Evolutionary conservation across 495 filamentous ascomycete genomes (phyloP), one percentile per base, ranked within the genome.

Genomic region (Neurospora sp.): DNA sequence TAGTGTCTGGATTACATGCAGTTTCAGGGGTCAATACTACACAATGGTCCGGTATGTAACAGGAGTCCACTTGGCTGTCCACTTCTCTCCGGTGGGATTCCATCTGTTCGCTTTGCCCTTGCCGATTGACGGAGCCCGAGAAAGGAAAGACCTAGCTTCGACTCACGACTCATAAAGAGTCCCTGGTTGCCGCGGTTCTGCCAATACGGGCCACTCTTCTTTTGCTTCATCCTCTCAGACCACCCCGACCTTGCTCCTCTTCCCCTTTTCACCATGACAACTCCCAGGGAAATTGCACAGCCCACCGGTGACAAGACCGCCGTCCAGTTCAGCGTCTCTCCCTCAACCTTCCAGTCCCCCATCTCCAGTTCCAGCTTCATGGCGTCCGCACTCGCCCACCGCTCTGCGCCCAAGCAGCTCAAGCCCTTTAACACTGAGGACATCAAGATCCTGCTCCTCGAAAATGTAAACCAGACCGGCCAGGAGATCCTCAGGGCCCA

Each of bases 391-490:
- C 74, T 81, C n/a, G 71, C 73, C 17, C 70, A 65, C 70, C 69
- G 74, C 38, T 69, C 73, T 40, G 75, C 73, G 22, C 84, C 89
- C 22, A 97, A 97, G 82, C 93, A 91, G 70, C 83, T 98, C 76
- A 98, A 98, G 83, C 96, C 96, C 27, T 99, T 99, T 82, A 90
- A 93, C 74, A 96, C 94, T 6, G 88, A 93, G 78, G 95, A 98
- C 77, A 92, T 99, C 81, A 98, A 97, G 84, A 97, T 99, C 45
- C 84, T 99, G 72, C 86, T 99, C 8, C 84, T 99, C 35, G 96
- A 99, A 82, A 98, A 98, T 83, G 91, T 99, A 72, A 98, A 98
- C 80, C 86, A 93, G 82, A 94, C 93, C 27, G 96, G 95, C 14
- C 85, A 86, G 77, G 91, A 97, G 22, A 92, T 97, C 41, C 85